Base-by-base conservation (phyloP, 371 early-diverging fungal species). In the Mortierella sp. region DNA sequence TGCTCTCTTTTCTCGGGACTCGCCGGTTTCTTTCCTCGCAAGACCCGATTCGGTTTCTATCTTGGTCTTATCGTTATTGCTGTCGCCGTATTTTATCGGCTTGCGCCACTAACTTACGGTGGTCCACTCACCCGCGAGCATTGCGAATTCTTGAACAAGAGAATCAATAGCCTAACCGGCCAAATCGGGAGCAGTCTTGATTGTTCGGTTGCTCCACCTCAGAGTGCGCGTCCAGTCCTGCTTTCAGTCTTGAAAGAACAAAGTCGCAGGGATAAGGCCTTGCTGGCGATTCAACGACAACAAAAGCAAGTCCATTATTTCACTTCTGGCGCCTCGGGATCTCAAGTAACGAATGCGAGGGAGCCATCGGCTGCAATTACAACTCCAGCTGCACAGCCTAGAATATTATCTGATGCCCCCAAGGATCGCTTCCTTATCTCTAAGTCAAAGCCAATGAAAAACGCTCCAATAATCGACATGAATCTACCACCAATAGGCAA, bases 71-170 rank as follows among this genome's bases (percentile, higher is more conserved):
- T 62, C 1, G 10, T 49, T 3, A 22, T 68, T 20, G 47, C 49
- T 6, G 22, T 72, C 18, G 20, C 18, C 5, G 28, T 58, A 0
- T 77, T 68, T 28, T 20, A 52, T n/a, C 52, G 35, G 5, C n/a
- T 77, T 18, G 39, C 72, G 0, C 77, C 77, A 5, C 57, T 77
- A n/a, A 64, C 54, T 2, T 77, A 72, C 40, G 77, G 68, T 20
- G 64, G 72, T 1, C 30, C 28, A 5, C 51, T 77, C 37, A 43
- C 30, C 0, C 68, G 65, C 4, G 72, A 68, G 37, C 43, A 65
- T 22, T 77, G 77, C 32, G 62, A 63, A 14, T 52, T 60, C 3
- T 22, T 77, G 6, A 2, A 24, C 5, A 22, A 30, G 10, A 66
- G 57, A 63, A 32, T 55, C 16, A 66, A 57, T 39, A 40, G 26